Conservation (phyloP, 1,139 yeast genomes). For the Pneumocystis sp. region DNA sequence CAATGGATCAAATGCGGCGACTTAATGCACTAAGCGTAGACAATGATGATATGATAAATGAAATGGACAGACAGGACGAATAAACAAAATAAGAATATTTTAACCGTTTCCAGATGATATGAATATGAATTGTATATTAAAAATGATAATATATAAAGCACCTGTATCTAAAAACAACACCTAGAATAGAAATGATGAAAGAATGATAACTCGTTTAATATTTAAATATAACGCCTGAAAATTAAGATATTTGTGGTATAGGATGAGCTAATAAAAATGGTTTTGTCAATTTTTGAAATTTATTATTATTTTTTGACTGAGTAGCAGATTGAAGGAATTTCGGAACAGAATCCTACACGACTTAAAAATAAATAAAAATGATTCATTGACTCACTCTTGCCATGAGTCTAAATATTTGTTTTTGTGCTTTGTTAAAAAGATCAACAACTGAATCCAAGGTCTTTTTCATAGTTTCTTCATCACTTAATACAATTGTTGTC, state of each 20-base stretch:
- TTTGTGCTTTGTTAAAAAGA: slow-evolving; percentile 14
- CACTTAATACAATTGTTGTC: slow-evolving; percentile 14
- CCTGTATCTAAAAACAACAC: neutral
- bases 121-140: too few species aligned
- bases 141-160: neutral
- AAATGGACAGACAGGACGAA: neutral
- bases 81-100: too few species aligned
- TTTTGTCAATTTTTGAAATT: neutral
- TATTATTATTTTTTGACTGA: slow-evolving; percentile 5
- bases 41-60: neutral
- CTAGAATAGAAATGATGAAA: neutral
- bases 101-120: too few species aligned
- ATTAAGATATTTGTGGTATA: neutral
- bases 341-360: slow-evolving; percentile 14
- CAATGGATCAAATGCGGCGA: neutral
- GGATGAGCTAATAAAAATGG: neutral
- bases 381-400: slow-evolving; percentile 9
- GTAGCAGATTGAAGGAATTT: slow-evolving; percentile 12
- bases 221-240: neutral
- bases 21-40: neutral
- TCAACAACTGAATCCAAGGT: slow-evolving; percentile 11
- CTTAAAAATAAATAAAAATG: neutral
- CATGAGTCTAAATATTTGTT: slow-evolving; percentile 17
- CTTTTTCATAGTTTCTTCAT: slow-evolving; percentile 7
- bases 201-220: neutral